These are phyloP conservation scores for Trichoderma gracile DNA, from an alignment of 2,329 filamentous ascomycete species.

Conservation along the genomic window DNA sequence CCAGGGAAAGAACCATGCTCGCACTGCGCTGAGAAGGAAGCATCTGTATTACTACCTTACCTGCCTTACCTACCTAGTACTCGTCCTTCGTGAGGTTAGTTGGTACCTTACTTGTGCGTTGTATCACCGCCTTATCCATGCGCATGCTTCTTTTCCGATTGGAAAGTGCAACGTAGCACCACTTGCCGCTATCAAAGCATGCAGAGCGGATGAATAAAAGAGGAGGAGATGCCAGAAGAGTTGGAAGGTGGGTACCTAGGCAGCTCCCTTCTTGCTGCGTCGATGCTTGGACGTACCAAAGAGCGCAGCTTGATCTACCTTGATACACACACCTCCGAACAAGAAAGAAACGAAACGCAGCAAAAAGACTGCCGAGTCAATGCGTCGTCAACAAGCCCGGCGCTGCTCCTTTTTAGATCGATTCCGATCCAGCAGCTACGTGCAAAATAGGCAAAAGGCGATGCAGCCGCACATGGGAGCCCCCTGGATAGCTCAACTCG, in stretches of 20 bases:
- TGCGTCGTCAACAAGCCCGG: slow-evolving; percentile 5
- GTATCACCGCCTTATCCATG: too few species aligned
- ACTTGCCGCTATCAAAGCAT: neutral
- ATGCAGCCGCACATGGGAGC: neutral
- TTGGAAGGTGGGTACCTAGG: too few species aligned
- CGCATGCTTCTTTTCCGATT: too few species aligned
- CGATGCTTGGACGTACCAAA: neutral
- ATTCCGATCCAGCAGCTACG: slow-evolving; percentile 7
- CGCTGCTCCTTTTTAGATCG: neutral
- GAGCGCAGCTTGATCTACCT: too few species aligned
- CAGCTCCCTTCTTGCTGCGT: too few species aligned
- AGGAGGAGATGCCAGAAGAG: neutral
- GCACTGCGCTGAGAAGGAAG: too few species aligned
- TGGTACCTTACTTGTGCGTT: neutral
- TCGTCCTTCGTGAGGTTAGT: too few species aligned
- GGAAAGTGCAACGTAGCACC: neutral
- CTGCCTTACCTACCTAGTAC: too few species aligned
- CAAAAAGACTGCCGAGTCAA: neutral
- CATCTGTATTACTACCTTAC: neutral
- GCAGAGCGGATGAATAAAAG: neutral
- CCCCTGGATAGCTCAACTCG: slow-evolving; percentile 3
- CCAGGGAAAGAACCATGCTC: too few species aligned
- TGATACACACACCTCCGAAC: neutral
- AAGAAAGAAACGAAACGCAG: neutral
- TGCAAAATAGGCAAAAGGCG: slow-evolving; percentile 6